phyloP scores from a whole-genome alignment of 2,329 filamentous ascomycete genomes.

The Grosmannia clavigera region DNA sequence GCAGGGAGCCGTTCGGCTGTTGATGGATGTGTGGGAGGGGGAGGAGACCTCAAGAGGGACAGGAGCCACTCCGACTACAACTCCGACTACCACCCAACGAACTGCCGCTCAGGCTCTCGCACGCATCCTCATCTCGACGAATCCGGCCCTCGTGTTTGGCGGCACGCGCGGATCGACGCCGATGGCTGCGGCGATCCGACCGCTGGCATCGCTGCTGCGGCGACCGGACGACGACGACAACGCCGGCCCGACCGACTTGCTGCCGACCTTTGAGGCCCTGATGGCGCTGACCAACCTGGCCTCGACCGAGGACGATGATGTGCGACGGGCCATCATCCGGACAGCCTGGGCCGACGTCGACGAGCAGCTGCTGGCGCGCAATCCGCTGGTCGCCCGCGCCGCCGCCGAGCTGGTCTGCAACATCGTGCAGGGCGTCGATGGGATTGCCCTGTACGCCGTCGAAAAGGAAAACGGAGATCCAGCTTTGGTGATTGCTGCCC shows the following conservation, averaged over 20 bases:
- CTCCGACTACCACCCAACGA: constrained; percentile 26
- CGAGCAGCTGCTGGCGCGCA: constrained; percentile 67
- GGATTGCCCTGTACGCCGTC: constrained; percentile 51
- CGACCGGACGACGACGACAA: constrained; percentile 39
- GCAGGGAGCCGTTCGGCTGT: constrained; percentile 80
- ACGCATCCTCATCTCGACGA: constrained; percentile 74
- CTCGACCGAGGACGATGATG: constrained; percentile 58
- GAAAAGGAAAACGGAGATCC: constrained; percentile 31
- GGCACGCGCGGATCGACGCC: constrained; percentile 56
- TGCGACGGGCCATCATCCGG: constrained; percentile 57
- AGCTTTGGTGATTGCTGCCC: constrained; percentile 40
- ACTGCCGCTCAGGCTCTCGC: constrained; percentile 70
- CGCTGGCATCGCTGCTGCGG: constrained; percentile 61
- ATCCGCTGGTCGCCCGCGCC: constrained; percentile 66
- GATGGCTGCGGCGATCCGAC: constrained; percentile 68
- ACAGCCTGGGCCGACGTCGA: constrained; percentile 66
- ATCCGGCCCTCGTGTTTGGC: constrained; percentile 74
- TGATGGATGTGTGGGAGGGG: constrained; percentile 55
- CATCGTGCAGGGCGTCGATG: constrained; percentile 57
- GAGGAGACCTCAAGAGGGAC: not conserved
- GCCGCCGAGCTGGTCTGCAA: constrained; percentile 88
- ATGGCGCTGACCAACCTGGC: constrained; percentile 92
- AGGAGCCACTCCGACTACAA: too few relatives aligned
- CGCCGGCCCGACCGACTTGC: constrained; percentile 59
- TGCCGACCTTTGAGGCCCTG: constrained; percentile 81